phyloP scores from a whole-genome alignment of 2,329 filamentous ascomycete species.

The Capronia coronata region DNA sequence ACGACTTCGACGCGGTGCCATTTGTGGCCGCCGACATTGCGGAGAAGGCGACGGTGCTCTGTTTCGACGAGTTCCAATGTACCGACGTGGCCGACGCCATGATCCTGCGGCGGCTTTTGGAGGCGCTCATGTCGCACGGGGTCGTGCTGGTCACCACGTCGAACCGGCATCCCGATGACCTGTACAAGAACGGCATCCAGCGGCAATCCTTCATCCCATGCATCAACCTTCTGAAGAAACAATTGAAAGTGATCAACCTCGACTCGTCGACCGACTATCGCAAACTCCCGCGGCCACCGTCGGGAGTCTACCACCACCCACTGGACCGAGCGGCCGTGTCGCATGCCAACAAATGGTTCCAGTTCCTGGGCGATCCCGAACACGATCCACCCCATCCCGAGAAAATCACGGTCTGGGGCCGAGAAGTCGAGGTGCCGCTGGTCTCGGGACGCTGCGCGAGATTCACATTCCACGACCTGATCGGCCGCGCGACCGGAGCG shows the following conservation, averaged over 20 bases:
- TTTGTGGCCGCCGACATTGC: constrained; percentile 95
- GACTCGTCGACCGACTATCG: constrained; percentile 95
- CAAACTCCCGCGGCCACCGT: constrained; percentile 87
- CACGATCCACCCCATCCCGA: constrained; percentile 68
- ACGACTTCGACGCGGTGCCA: constrained; percentile 81
- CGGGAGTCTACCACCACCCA: constrained; percentile 87
- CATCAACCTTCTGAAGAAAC: constrained; percentile 80
- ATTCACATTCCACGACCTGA: constrained; percentile 90
- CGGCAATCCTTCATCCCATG: constrained; percentile 91
- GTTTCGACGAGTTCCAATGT: constrained; percentile 98
- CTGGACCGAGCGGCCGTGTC: constrained; percentile 68
- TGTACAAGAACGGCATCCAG: constrained; percentile 98
- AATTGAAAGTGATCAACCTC: constrained; percentile 84
- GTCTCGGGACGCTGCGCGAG: constrained; percentile 82
- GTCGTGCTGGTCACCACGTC: constrained; percentile 93
- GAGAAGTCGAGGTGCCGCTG: constrained; percentile 77
- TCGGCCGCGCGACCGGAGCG: constrained; percentile 79
- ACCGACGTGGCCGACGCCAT: constrained; percentile 98
- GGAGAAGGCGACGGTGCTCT: constrained; percentile 73
- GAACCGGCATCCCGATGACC: constrained; percentile 89
- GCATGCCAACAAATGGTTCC: constrained; percentile 93
- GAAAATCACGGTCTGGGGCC: constrained; percentile 82
- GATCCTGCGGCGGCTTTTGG: constrained; percentile 82
- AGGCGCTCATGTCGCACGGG: constrained; percentile 91
- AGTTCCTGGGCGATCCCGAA: constrained; percentile 79